phyloP scores from a whole-genome alignment of 352 stramenopile species.

The Pythium guiyangense region DNA sequence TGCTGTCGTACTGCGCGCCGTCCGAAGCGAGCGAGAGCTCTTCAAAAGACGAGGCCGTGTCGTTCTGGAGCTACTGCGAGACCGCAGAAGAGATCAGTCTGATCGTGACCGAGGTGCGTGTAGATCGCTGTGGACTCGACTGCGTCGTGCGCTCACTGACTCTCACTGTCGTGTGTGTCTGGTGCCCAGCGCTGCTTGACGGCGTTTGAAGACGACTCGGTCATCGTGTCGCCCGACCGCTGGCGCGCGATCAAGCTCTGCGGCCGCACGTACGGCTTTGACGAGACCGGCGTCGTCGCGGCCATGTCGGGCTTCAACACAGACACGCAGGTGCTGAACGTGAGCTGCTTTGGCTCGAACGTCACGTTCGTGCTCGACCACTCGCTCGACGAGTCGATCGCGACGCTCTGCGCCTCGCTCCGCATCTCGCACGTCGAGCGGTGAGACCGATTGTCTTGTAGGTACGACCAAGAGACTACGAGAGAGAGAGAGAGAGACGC shows the following conservation, averaged over 20 bases:
- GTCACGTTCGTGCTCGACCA: conserved; percentile 81
- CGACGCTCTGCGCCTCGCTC: conserved; percentile 58
- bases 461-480: neutral
- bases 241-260: conserved; percentile 86
- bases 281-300: conserved; percentile 83
- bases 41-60: conserved; percentile 23
- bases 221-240: conserved; percentile 81
- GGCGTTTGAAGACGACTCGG: conserved; percentile 63
- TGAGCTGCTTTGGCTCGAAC: conserved; percentile 84
- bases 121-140: no score
- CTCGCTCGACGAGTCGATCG: conserved; percentile 65
- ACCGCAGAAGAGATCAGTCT: conserved; percentile 81
- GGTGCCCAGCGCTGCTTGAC: conserved; percentile 32
- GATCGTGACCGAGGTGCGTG: conserved; percentile 57
- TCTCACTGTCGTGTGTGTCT: neutral
- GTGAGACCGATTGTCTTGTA: conserved; percentile 13
- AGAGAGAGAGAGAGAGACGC: neutral
- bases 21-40: neutral
- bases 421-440: conserved; percentile 67
- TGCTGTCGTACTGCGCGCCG: conserved; percentile 35
- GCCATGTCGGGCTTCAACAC: conserved; percentile 82
- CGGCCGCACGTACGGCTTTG: conserved; percentile 74
- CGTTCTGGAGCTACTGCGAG: conserved; percentile 86
- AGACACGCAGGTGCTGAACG: conserved; percentile 80
- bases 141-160: neutral